A percentile compares a stretch with the other conserved stretches of the same genome.
Conservation (phyloP, 805 yeast genomes). For the Kazachstania psychrophila region DNA sequence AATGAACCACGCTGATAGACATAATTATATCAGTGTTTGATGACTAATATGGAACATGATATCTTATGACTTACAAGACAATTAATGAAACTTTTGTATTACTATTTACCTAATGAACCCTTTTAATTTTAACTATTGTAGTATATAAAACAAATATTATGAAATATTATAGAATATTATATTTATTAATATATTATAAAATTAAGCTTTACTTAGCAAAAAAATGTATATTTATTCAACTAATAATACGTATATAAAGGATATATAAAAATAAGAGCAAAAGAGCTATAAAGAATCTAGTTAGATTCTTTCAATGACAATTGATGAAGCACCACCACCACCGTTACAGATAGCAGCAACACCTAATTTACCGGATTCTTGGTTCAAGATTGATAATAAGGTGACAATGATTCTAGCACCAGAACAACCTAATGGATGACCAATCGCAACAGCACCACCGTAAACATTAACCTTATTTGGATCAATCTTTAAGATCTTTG, state of each 20-base stretch:
- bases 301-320: slow-evolving; percentile 64
- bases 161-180: no score
- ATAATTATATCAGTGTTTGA: no score
- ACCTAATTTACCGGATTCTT: slow-evolving; percentile 84
- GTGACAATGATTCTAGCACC: slow-evolving; percentile 93
- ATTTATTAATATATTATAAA: no score
- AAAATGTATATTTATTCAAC: not conserved
- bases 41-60: no score
- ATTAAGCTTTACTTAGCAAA: no score
- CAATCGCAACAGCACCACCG: slow-evolving; percentile 95
- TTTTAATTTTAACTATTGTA: no score
- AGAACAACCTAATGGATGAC: slow-evolving; percentile 94
- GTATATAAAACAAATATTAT: no score
- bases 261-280: not conserved
- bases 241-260: not conserved
- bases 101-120: no score
- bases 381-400: slow-evolving; percentile 64
- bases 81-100: no score
- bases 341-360: slow-evolving; percentile 97
- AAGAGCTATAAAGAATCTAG: slow-evolving; percentile 1
- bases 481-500: slow-evolving; percentile 56
- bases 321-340: slow-evolving; percentile 98
- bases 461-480: slow-evolving; percentile 64
- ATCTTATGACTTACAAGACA: no score
- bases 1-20: no score